These are phyloP conservation scores for Eucalyptus caleyi DNA, from an alignment of 345 rosid species.

Conservation along the genomic window DNA sequence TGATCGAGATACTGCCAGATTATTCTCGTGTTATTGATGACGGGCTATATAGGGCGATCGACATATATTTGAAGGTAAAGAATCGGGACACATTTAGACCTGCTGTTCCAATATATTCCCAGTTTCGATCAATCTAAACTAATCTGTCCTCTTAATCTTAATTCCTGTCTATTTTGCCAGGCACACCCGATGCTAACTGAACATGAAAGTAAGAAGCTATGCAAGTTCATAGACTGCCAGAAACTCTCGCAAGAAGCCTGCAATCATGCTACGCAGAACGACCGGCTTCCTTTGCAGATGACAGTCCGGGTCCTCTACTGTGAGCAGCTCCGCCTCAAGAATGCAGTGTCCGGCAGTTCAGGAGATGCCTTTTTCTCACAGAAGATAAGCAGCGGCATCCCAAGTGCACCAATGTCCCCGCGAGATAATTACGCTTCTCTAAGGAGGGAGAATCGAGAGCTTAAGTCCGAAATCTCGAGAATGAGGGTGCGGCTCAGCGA, in stretches of 20 bases:
- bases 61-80: conserved; percentile 69
- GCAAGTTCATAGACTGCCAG: conserved; percentile 60
- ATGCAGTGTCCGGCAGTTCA: conserved; percentile 39
- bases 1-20: conserved; percentile 67
- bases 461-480: conserved; percentile 62
- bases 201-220: conserved; percentile 48
- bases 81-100: background rate
- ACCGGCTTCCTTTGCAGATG: conserved; percentile 53
- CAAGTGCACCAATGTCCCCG: conserved; percentile 67
- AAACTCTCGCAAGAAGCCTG: conserved; percentile 50
- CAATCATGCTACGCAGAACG: conserved; percentile 54
- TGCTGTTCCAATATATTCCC: background rate
- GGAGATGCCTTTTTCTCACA: conserved; percentile 61
- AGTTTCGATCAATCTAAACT: background rate
- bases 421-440: conserved; percentile 60
- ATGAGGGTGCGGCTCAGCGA: conserved; percentile 67
- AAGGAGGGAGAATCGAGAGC: conserved; percentile 62
- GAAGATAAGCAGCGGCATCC: conserved; percentile 63
- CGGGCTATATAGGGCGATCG: conserved; percentile 72
- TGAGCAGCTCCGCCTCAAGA: conserved; percentile 65
- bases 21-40: conserved; percentile 74
- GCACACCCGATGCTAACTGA: conserved; percentile 57
- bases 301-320: conserved; percentile 46
- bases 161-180: conserved; percentile 5
- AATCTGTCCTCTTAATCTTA: background rate